Base-by-base conservation (phyloP, 495 filamentous ascomycete species). In the Aspergillus asperescens region DNA sequence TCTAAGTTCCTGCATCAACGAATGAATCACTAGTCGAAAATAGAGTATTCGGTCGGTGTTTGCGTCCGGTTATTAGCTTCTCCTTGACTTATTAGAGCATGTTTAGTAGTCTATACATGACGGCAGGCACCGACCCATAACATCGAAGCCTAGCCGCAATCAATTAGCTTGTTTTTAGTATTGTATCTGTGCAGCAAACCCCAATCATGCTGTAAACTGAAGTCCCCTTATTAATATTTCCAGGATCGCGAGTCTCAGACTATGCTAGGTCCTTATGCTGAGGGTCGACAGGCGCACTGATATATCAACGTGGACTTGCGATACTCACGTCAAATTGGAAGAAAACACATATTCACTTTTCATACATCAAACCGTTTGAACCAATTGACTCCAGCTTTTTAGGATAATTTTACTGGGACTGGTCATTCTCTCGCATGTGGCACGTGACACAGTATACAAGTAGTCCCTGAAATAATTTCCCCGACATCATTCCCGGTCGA, bases 21-120 rank as follows among this genome's bases (percentile, higher is more conserved):
- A 43, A 58, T 59, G 45, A 38, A 56, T 54, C 43, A 56, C 47
- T 38, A 59, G 38, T 45, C 25, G 46, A 63, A 63, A 54, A 55
- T 52, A 59, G 65, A 71, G 67, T 66, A 69, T 57, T 54, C 24
- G 67, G 62, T 68, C 59, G 56, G 64, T 52, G 55, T 65, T 55
- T 43, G 51, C 29, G 50, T 60, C 51, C 41, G 55, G 48, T 66
- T 64, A 44, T 59, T 64, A 54, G 56, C 58, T 58, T 68, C 57
- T 48, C 27, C 40, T 65, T 61, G 42, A 57, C 53, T 62, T 52
- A 42, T 54, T 70, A 64, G 62, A 72, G 68, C 68, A 60, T 72
- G 63, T 71, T 35, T 15, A n/a, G 68, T 54, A 72, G 66, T 71
- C 59, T 58, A 63, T 67, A 68, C 69, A 73, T 73, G 55, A 60